Percentiles rank a stretch among this genome's conserved stretches.
These are phyloP conservation scores for Gymnopilus junonius DNA, from an alignment of 768 basidiomycete genomes.

Conservation along the genomic window DNA sequence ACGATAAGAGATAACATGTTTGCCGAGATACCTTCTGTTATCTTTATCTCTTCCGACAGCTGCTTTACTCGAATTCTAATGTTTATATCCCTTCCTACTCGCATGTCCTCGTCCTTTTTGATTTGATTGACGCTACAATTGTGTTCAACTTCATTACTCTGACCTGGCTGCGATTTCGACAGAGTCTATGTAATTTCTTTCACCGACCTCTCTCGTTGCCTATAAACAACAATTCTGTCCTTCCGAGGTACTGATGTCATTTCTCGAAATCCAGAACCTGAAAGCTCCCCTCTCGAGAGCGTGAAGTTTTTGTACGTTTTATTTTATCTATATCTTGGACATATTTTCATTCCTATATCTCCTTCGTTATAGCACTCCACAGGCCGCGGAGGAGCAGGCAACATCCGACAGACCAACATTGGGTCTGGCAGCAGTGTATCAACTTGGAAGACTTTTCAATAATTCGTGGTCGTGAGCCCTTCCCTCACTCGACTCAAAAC, in stretches of 20 bases:
- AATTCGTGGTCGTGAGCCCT: conserved; percentile 66
- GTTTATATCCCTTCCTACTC: not conserved
- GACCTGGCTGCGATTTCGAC: no score
- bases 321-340: not conserved
- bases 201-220: no score
- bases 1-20: conserved; percentile 17
- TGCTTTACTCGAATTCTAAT: not conserved
- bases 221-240: no score
- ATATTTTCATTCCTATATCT: no score
- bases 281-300: conserved; percentile 63
- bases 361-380: conserved; percentile 49
- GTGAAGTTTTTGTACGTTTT: conserved; percentile 56
- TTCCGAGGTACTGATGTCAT: not conserved
- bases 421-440: conserved; percentile 47
- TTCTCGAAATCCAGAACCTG: conserved; percentile 29
- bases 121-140: no score
- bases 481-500: conserved; percentile 25
- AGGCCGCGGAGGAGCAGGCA: conserved; percentile 73
- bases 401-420: conserved; percentile 55
- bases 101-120: no score
- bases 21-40: not conserved
- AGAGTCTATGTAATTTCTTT: no score
- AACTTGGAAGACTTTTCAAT: conserved; percentile 59
- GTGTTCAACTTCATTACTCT: no score
- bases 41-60: not conserved